Evolutionary conservation across 1,139 yeast genomes (phyloP), one percentile per base, ranked within the genome.

Genomic region (Fermentozyma sake): DNA sequence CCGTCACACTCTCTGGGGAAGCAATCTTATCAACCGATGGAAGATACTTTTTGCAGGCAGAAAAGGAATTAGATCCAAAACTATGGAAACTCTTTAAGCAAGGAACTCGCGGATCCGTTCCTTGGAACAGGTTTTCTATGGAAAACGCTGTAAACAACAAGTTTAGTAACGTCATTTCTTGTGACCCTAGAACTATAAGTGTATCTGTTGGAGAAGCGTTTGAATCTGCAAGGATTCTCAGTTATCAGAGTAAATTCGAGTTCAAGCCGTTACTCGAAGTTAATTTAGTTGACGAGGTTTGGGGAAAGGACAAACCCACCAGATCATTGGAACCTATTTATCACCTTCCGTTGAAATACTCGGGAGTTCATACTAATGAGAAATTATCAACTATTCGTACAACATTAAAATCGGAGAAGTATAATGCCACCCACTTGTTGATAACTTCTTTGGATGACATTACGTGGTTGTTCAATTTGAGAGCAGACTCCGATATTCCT

Each of bases 11-110:
- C 28, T 33, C 44, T 13, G 73, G 65, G 37, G 68, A 47, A 18
- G 72, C 72, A 4, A 74, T 70, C 0, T 46, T 74, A 18, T 67
- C 77, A 1, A 74, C 80, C 0, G 80, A 74, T 46, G 79, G 79
- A 1, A 50, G 80, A 27, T 74, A 74, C 47, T 74, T 72, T 41
- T 42, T 65, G 18, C 73, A 67, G 37, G 73, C 73, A 1, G 64
- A 62, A 29, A 55, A 59, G 28, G 63, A 67, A 35, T 45, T 67
- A 19, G 68, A 65, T 35, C 21, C 39, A 1, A 44, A 40, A 14
- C 34, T 43, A 23, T 67, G 72, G 72, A 48, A 29, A 6, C 44
- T 67, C 14, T 50, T 65, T 31, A 65, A 64, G 34, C 68, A 61
- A 31, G 72, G 72, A 0, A 29, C 39, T 22, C 45, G 55, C 2